Conservation (phyloP, 306 rosid species). For the Quercus gilva region DNA sequence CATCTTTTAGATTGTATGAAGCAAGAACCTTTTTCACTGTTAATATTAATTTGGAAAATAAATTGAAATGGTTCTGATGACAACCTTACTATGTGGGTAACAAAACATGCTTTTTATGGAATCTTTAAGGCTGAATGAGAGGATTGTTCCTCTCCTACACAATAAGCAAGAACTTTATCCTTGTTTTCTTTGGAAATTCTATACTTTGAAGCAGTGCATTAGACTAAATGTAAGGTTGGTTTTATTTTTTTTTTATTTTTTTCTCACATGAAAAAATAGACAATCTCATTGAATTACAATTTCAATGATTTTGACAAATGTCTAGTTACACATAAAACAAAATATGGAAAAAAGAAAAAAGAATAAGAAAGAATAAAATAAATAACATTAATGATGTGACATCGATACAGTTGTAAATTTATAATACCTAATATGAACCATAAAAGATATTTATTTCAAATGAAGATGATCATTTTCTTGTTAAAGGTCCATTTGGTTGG, state of each 20-base stretch:
- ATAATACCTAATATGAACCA: no score
- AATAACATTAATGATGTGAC: no score
- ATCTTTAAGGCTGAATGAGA: not conserved
- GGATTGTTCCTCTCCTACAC: not conserved
- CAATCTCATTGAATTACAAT: no score
- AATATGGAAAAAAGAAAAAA: not conserved
- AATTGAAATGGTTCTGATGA: not conserved
- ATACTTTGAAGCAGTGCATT: not conserved
- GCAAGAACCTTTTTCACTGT: no score
- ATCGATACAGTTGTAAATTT: no score
- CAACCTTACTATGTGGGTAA: not conserved
- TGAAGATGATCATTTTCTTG: no score
- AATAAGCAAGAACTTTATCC: not conserved
- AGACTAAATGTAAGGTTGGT: not conserved
- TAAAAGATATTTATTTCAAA: no score
- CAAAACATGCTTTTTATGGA: not conserved
- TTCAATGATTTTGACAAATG: no score
- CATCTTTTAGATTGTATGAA: no score
- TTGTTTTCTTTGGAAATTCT: not conserved
- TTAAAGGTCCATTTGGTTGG: no score
- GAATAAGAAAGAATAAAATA: not conserved
- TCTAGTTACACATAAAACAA: no score
- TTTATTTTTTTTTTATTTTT: not conserved
- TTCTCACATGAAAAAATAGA: not conserved
- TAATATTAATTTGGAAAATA: no score